Conservation (phyloP, 805 yeast genomes). For the Metschnikowia aberdeeniae region DNA sequence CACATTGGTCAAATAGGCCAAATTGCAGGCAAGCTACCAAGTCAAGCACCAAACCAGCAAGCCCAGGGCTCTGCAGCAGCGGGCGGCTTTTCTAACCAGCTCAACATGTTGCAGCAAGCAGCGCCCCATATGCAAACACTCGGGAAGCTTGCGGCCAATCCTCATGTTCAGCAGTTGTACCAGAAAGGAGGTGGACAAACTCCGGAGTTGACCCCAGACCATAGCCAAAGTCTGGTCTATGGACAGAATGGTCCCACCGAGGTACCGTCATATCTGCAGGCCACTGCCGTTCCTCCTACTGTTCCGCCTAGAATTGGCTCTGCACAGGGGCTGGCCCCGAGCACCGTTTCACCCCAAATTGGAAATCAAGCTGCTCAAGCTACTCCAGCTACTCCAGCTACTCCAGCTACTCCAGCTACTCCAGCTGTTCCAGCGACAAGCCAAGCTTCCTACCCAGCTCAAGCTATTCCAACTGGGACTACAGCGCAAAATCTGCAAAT, state of each 20-base stretch:
- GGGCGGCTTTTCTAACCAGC: slow-evolving; percentile 1
- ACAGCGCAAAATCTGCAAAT: not conserved
- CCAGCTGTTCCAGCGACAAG: too few species aligned
- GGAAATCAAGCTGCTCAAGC: too few species aligned
- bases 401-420: too few species aligned
- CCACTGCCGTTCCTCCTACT: not conserved
- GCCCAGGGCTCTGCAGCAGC: slow-evolving; percentile 12
- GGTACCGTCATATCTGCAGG: not conserved
- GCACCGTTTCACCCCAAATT: too few species aligned
- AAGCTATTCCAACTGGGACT: too few species aligned
- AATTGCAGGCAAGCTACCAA: slow-evolving; percentile 7
- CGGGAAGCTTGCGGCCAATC: not conserved
- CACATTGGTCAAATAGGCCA: not conserved
- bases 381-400: too few species aligned
- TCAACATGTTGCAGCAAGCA: slow-evolving; percentile 4
- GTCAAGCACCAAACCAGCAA: slow-evolving; percentile 4
- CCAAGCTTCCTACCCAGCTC: too few species aligned
- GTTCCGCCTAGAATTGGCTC: not conserved
- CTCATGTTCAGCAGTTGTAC: not conserved
- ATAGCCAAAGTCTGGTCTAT: too few species aligned
- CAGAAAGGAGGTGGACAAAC: not conserved
- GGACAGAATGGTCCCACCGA: not conserved
- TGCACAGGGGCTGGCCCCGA: not conserved
- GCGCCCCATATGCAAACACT: slow-evolving; percentile 2
- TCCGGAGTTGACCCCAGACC: not conserved